Percentiles rank a stretch among this genome's conserved stretches.
Conservation (phyloP, 1,284 basidiomycete species). For the Sanghuangporus sanghuang region DNA sequence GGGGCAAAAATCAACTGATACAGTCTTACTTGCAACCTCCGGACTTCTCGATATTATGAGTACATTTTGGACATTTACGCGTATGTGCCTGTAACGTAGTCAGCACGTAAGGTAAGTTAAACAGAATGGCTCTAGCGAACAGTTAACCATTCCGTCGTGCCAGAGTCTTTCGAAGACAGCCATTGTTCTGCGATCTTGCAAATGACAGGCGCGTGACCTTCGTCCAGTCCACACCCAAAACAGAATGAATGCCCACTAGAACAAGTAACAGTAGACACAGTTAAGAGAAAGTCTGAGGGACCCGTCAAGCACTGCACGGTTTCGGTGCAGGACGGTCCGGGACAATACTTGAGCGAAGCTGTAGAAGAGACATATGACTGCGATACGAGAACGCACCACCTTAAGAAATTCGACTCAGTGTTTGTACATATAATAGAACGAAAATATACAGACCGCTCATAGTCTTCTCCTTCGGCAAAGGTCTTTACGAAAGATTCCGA, state of each 20-base stretch:
- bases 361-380: conserved; percentile 59
- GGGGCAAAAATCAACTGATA: background rate
- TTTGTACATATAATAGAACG: background rate
- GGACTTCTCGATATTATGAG: conserved; percentile 67
- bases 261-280: conserved; percentile 58
- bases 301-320: conserved; percentile 29
- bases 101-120: no score
- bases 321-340: conserved; percentile 33
- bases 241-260: conserved; percentile 44
- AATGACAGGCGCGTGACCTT: conserved; percentile 56
- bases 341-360: conserved; percentile 53
- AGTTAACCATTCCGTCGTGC: conserved; percentile 65
- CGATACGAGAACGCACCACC: conserved; percentile 52
- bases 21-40: conserved; percentile 61
- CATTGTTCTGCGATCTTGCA: conserved; percentile 56
- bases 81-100: conserved; percentile 44
- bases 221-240: conserved; percentile 48
- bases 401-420: conserved; percentile 20
- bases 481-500: conserved; percentile 40
- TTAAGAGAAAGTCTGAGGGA: conserved; percentile 39
- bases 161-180: conserved; percentile 62
- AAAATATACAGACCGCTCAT: conserved; percentile 29
- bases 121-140: background rate
- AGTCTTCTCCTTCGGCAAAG: conserved; percentile 32
- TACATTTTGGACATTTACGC: conserved; percentile 61